Conservation (phyloP, 306 rosid genomes). For the Sicyos edulis region DNA sequence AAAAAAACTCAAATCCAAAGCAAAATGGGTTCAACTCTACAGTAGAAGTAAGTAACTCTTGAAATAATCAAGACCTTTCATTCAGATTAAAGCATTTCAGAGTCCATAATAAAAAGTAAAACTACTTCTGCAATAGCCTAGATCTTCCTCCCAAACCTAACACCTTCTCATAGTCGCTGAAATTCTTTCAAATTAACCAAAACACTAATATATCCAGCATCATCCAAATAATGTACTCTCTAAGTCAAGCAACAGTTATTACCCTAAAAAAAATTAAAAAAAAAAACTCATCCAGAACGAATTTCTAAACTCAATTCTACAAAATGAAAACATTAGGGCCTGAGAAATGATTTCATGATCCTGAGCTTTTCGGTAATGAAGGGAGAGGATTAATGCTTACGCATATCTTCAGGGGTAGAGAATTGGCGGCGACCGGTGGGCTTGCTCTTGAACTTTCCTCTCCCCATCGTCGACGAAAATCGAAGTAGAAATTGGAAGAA, state of each 20-base stretch:
- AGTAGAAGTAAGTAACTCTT: not conserved
- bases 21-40: not conserved
- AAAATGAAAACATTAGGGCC: not conserved
- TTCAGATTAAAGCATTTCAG: not conserved
- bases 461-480: conserved; percentile 46
- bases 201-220: not conserved
- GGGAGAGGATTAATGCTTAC: conserved; percentile 33
- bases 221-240: not conserved
- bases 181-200: not conserved
- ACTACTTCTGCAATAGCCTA: conserved; percentile 12
- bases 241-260: not conserved
- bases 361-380: not conserved
- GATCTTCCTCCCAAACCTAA: not conserved
- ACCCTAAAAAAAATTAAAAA: not conserved
- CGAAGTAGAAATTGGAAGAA: not conserved
- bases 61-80: not conserved
- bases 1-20: not conserved
- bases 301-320: not conserved
- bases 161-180: not conserved
- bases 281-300: not conserved
- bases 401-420: conserved; percentile 72
- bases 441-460: conserved; percentile 90
- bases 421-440: conserved; percentile 95
- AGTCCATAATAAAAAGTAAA: not conserved
- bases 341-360: not conserved